Conservation (phyloP, 768 basidiomycete species). For the Exidia glandulosa region DNA sequence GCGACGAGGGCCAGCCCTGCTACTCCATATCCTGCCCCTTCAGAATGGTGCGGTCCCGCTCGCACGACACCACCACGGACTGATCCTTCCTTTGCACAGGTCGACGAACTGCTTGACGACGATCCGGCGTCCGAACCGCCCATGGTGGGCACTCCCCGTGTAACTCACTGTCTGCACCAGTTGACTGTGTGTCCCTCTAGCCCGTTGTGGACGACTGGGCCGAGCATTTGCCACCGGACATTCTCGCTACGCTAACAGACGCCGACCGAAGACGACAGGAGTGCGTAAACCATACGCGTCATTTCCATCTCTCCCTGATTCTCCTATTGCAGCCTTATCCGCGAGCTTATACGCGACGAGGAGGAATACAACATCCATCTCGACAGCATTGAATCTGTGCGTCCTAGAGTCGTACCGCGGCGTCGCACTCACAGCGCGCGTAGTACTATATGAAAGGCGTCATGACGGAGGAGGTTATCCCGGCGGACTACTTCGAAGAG, state of each 20-base stretch:
- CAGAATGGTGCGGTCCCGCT: not conserved
- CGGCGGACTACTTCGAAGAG: constrained; percentile 49
- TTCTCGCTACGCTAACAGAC: not conserved
- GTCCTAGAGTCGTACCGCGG: constrained; percentile 18
- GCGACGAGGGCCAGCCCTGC: constrained; percentile 68
- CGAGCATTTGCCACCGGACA: not conserved
- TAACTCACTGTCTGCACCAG: not conserved
- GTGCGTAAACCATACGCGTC: not conserved
- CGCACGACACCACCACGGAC: not conserved
- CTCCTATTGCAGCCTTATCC: constrained; percentile 43
- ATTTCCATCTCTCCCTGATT: not conserved
- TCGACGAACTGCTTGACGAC: not conserved
- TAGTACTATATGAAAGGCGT: constrained; percentile 35
- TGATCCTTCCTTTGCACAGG: not conserved
- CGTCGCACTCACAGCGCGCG: not conserved
- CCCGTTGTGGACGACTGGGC: not conserved
- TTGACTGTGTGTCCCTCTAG: not conserved
- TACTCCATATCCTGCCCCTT: constrained; percentile 67
- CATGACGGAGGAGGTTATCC: constrained; percentile 35
- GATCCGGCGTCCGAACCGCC: not conserved
- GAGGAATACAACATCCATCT: constrained; percentile 85
- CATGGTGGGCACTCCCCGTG: not conserved
- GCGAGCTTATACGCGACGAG: constrained; percentile 80
- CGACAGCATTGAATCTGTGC: constrained; percentile 64
- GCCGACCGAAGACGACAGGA: not conserved